Conservation (phyloP, 768 basidiomycete genomes). For the Suillus discolor region DNA sequence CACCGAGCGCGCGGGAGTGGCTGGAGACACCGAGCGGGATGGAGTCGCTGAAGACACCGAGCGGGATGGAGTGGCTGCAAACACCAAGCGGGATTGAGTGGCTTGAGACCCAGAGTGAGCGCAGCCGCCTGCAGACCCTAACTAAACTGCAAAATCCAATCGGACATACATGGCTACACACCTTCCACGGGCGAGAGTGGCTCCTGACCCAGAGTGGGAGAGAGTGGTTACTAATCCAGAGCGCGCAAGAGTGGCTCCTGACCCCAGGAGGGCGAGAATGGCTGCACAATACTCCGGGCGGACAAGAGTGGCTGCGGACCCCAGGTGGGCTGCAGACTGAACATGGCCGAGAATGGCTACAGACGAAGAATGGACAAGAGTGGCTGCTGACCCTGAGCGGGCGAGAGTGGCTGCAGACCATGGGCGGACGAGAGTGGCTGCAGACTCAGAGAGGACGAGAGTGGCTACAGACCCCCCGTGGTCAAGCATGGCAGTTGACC, state of each 20-base stretch:
- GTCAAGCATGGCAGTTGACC: neutral
- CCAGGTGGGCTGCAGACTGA: neutral
- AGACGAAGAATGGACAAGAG: neutral
- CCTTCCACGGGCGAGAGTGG: neutral
- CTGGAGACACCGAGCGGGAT: too few relatives aligned
- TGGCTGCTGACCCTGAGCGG: neutral
- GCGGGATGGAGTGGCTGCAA: neutral
- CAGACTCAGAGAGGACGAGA: neutral
- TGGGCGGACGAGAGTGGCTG: neutral
- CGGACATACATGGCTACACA: neutral
- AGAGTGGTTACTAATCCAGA: neutral
- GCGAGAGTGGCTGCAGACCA: neutral
- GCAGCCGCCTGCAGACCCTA: neutral
- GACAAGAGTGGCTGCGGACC: neutral
- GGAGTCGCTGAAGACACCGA: too few relatives aligned
- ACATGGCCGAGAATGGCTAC: neutral
- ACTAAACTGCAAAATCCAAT: neutral
- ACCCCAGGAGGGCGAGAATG: neutral
- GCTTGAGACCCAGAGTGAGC: too few relatives aligned
- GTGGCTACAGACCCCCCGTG: neutral
- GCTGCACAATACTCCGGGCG: neutral
- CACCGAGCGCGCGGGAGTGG: too few relatives aligned
- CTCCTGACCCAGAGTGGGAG: neutral
- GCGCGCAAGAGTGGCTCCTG: neutral
- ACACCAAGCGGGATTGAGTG: too few relatives aligned